Evolutionary conservation across 2,329 filamentous ascomycete species (phyloP).

Genomic region (Talaromyces sp.): DNA sequence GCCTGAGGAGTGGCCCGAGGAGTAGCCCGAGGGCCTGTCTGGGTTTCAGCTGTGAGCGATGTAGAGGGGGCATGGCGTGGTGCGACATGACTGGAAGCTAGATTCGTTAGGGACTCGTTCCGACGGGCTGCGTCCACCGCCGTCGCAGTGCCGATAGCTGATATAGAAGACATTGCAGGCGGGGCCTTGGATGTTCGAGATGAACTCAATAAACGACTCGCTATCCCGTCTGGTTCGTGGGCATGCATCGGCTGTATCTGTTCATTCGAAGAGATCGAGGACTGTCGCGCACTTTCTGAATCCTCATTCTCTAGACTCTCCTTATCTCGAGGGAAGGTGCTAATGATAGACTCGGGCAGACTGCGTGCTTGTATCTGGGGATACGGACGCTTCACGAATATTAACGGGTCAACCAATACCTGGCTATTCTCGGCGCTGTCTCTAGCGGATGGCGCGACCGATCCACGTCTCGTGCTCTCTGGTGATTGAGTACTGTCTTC

Average conservation of each 20-base stretch:
- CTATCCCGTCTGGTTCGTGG: constrained; percentile 33
- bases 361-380: constrained; percentile 36
- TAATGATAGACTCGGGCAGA: constrained; percentile 33
- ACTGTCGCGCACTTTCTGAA: constrained; percentile 18
- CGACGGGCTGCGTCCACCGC: constrained; percentile 30
- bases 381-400: constrained; percentile 37
- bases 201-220: constrained; percentile 33
- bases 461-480: constrained; percentile 44
- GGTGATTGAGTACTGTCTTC: constrained; percentile 47
- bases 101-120: constrained; percentile 32
- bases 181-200: constrained; percentile 41
- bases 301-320: constrained; percentile 19
- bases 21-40: constrained; percentile 30
- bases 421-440: constrained; percentile 30
- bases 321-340: constrained; percentile 21
- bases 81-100: constrained; percentile 28
- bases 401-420: constrained; percentile 35
- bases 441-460: constrained; percentile 30
- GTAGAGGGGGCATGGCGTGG: constrained; percentile 28
- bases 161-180: constrained; percentile 46
- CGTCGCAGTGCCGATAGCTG: constrained; percentile 39
- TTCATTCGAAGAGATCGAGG: constrained; percentile 12
- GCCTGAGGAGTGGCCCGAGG: constrained; percentile 26
- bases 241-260: constrained; percentile 19
- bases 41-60: constrained; percentile 22